These are phyloP conservation scores for Calonectria pauciramosa DNA, from an alignment of 2,329 filamentous ascomycete genomes.

Conservation along the genomic window DNA sequence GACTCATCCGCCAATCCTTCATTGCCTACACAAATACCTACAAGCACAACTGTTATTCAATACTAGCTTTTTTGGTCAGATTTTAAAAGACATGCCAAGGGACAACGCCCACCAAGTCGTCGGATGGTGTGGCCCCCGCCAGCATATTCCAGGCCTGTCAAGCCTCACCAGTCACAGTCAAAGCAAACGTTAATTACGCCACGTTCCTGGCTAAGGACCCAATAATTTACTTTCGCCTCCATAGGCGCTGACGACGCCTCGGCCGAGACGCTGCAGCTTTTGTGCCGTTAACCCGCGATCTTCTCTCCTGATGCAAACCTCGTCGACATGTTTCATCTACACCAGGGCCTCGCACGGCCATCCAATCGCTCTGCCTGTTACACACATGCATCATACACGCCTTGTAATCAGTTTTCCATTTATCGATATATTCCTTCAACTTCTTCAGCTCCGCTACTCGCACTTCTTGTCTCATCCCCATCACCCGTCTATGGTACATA, in stretches of 20 bases:
- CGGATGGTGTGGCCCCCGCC: conserved; percentile 11
- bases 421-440: conserved; percentile 57
- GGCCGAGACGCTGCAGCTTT: conserved; percentile 29
- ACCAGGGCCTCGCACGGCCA: not conserved
- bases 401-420: not conserved
- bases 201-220: conserved; percentile 24
- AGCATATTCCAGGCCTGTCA: not conserved
- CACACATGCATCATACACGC: not conserved
- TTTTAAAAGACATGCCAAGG: conserved; percentile 15
- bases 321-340: conserved; percentile 22
- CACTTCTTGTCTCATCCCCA: conserved; percentile 77
- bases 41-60: not conserved
- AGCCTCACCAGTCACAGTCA: conserved; percentile 16
- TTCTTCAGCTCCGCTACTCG: conserved; percentile 74
- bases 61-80: not conserved
- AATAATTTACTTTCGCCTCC: conserved; percentile 34
- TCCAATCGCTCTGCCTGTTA: not conserved
- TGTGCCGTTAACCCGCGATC: conserved; percentile 38
- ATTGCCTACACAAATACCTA: not conserved
- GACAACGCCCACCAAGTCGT: conserved; percentile 8
- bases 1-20: not conserved
- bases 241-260: conserved; percentile 44
- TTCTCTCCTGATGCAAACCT: conserved; percentile 16
- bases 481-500: conserved; percentile 82
- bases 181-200: conserved; percentile 26